Base-by-base conservation (phyloP, 75 land plant species). In the Isoetes taiwanensis region DNA sequence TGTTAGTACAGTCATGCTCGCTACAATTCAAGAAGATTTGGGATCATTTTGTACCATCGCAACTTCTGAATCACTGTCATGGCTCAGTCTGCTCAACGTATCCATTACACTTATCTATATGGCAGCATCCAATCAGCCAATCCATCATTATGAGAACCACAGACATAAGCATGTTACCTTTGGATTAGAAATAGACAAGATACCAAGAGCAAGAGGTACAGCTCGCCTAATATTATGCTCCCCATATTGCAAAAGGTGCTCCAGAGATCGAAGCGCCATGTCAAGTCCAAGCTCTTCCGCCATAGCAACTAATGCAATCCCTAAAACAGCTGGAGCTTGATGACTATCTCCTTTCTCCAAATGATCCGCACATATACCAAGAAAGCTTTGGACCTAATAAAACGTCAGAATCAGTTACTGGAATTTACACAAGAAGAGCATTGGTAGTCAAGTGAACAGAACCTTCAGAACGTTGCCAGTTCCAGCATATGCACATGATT, bases 401-500 rank as follows among this genome's bases (percentile, higher is more conserved):
- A 9, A 28, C 41, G 17, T 17, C 31, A 16, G 41, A 38, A 46
- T 24, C 31, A 35, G 26, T 40, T 1, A 40, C 23, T 16, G 29
- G 3, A 59, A n/a, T n/a, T n/a, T n/a, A n/a, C n/a, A n/a, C n/a
- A n/a, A n/a, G n/a, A n/a, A n/a, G n/a, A n/a, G n/a, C n/a, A n/a
- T n/a, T n/a, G n/a, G n/a, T n/a, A n/a, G n/a, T n/a, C n/a, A n/a
- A n/a, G n/a, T n/a, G n/a, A n/a, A n/a, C n/a, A n/a, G n/a, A n/a
- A 91, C 97, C 97, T 88, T 85, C 1, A 91, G 79, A 12, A 91
- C 97, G 68, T 91, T 87, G 26, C 97, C 97, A 28, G 97, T 87
- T 41, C 97, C 97, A 52, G 97, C 89, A 72, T 87, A 91, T 2
- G 97, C 93, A 77, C 87, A 87, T 4, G 90, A 78, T 35, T 83